A percentile compares a stretch with the other conserved stretches of the same genome.
phyloP scores from a whole-genome alignment of 2,329 filamentous ascomycete species.

The Cladosporium colombiae region DNA sequence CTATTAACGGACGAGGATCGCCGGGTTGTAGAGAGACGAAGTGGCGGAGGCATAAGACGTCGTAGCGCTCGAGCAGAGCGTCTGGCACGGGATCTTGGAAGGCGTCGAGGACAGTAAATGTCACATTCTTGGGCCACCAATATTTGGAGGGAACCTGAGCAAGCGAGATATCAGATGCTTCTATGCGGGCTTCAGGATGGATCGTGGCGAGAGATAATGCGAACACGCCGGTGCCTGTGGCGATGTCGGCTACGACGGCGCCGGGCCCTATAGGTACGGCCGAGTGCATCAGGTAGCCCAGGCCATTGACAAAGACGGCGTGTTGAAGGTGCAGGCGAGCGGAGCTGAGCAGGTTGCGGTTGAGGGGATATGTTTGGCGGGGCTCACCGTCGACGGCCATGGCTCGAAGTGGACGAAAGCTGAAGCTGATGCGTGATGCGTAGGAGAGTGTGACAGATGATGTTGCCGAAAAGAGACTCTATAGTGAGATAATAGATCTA shows the following conservation, averaged over 20 bases:
- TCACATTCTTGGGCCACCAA: conserved; percentile 27
- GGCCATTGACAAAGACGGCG: conserved; percentile 34
- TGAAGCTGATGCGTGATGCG: too few species aligned
- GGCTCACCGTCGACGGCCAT: neutral
- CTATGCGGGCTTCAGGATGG: conserved; percentile 20
- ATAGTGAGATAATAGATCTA: neutral
- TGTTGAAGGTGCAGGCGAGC: conserved; percentile 35
- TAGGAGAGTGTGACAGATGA: neutral
- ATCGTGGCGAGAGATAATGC: conserved; percentile 16
- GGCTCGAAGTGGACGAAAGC: neutral
- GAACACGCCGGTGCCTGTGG: conserved; percentile 27
- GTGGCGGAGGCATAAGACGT: conserved; percentile 29
- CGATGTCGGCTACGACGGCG: conserved; percentile 26
- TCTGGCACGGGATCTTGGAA: conserved; percentile 21
- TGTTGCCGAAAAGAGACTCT: too few species aligned
- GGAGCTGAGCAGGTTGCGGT: conserved; percentile 24
- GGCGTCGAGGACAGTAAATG: conserved; percentile 24
- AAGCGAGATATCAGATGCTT: conserved; percentile 30
- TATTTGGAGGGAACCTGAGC: conserved; percentile 23
- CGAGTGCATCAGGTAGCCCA: conserved; percentile 35
- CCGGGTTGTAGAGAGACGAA: conserved; percentile 26
- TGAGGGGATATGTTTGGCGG: conserved; percentile 36
- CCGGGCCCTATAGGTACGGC: conserved; percentile 23
- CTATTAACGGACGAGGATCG: conserved; percentile 27
- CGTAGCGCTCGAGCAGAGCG: conserved; percentile 24